These are phyloP conservation scores for Cucurbita maxima DNA, from an alignment of 306 rosid species.

Conservation along the genomic window DNA sequence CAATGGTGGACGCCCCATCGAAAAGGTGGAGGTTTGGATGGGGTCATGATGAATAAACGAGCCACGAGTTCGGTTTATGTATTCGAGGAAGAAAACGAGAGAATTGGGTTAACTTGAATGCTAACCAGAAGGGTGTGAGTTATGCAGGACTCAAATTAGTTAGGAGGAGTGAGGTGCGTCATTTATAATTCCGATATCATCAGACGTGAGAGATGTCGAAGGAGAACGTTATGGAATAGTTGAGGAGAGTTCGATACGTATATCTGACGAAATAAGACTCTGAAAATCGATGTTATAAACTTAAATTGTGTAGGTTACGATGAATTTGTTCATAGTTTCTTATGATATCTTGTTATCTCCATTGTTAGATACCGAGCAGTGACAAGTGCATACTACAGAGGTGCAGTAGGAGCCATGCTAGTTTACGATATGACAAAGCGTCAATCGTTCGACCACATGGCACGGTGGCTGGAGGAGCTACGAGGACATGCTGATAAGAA, in stretches of 20 bases:
- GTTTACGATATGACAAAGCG: constrained; percentile 81
- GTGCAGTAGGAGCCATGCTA: constrained; percentile 90
- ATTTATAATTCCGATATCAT: not conserved
- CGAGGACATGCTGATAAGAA: constrained; percentile 70
- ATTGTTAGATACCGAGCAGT: constrained; percentile 70
- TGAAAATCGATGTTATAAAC: not conserved
- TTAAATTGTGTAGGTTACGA: too few relatives aligned
- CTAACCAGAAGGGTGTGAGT: not conserved
- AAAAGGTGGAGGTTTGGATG: not conserved
- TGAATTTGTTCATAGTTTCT: not conserved
- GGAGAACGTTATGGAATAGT: not conserved
- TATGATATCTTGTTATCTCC: not conserved
- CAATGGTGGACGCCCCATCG: not conserved
- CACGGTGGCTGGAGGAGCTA: constrained; percentile 73
- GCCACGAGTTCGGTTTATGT: not conserved
- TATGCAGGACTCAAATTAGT: not conserved
- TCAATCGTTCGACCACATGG: constrained; percentile 87
- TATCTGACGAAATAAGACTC: not conserved
- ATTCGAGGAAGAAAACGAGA: not conserved
- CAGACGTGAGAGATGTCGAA: not conserved
- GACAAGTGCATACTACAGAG: constrained; percentile 85
- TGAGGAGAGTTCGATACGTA: not conserved
- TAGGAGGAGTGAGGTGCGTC: not conserved
- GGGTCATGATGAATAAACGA: not conserved
- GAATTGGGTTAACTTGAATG: not conserved